These are phyloP conservation scores for Podosphaera fusca DNA, from an alignment of 2,329 filamentous ascomycete genomes.

Conservation along the genomic window DNA sequence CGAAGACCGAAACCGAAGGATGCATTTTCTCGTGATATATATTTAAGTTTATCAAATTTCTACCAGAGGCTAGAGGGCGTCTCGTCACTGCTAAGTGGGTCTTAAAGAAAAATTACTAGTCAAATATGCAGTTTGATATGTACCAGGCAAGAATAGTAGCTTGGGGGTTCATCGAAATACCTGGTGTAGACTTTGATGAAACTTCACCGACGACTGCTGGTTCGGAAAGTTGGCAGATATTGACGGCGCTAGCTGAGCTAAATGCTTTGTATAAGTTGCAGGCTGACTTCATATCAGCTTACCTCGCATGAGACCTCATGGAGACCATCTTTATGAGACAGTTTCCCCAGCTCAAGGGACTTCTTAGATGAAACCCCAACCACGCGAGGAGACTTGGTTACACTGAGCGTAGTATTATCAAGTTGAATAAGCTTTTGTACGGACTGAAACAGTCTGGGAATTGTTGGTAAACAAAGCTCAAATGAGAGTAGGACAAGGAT, in stretches of 20 bases:
- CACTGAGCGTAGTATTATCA: neutral
- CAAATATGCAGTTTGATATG: neutral
- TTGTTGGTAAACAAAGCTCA: neutral
- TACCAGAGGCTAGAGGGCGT: neutral
- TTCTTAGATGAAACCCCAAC: no score
- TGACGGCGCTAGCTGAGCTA: neutral
- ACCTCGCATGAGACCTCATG: no score
- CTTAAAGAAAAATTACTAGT: neutral
- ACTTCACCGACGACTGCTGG: neutral
- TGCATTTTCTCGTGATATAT: neutral
- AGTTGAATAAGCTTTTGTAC: neutral
- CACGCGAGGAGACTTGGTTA: no score
- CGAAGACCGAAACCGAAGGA: neutral
- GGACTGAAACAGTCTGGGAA: neutral
- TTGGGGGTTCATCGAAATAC: neutral
- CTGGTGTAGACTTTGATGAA: neutral
- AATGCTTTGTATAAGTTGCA: neutral
- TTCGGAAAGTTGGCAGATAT: neutral
- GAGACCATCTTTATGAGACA: no score
- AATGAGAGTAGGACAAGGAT: neutral
- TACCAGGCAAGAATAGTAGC: neutral
- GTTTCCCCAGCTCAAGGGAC: no score
- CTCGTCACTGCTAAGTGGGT: neutral
- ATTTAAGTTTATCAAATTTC: neutral
- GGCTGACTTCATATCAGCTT: neutral